phyloP scores from a whole-genome alignment of 1,284 basidiomycete species.

The Takashimella koratensis region DNA sequence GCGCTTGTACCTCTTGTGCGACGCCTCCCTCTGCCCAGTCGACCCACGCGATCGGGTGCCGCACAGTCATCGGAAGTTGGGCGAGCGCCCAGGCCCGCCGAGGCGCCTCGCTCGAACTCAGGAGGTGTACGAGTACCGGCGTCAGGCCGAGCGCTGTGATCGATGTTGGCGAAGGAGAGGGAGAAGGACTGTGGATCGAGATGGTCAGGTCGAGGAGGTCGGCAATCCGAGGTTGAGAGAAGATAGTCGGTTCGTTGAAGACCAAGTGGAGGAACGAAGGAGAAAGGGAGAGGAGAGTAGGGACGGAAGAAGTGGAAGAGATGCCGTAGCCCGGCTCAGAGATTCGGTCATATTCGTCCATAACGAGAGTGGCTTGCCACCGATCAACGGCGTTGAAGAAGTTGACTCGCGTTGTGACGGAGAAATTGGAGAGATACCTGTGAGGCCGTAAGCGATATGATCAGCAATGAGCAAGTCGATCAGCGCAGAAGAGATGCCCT shows the following conservation, averaged over 20 bases:
- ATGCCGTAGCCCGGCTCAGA: conserved; percentile 10
- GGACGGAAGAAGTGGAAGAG: conserved; percentile 39
- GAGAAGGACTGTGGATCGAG: conserved; percentile 5
- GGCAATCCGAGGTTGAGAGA: conserved; percentile 56
- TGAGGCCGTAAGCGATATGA: not conserved
- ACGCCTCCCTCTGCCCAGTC: conserved; percentile 32
- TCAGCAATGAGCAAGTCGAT: too few species aligned
- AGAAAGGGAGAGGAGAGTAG: conserved; percentile 40
- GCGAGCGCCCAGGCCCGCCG: conserved; percentile 27
- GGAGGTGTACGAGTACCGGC: conserved; percentile 22
- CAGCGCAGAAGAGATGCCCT: too few species aligned
- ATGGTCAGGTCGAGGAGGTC: conserved; percentile 23
- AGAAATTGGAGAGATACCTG: conserved; percentile 47
- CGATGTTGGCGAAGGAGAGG: conserved; percentile 7
- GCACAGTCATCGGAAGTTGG: conserved; percentile 18
- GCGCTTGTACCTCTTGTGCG: conserved; percentile 24
- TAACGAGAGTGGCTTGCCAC: conserved; percentile 56
- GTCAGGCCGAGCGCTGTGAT: conserved; percentile 24
- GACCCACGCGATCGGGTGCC: conserved; percentile 24
- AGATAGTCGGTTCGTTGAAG: conserved; percentile 61
- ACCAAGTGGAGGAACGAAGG: conserved; percentile 62
- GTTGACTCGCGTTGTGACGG: conserved; percentile 46
- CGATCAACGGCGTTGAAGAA: conserved; percentile 65
- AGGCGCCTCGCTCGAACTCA: conserved; percentile 14
- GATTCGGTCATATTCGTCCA: conserved; percentile 15